These are phyloP conservation scores for Ilex paraguariensis DNA, from an alignment of 305 asterid genomes.

Conservation along the genomic window DNA sequence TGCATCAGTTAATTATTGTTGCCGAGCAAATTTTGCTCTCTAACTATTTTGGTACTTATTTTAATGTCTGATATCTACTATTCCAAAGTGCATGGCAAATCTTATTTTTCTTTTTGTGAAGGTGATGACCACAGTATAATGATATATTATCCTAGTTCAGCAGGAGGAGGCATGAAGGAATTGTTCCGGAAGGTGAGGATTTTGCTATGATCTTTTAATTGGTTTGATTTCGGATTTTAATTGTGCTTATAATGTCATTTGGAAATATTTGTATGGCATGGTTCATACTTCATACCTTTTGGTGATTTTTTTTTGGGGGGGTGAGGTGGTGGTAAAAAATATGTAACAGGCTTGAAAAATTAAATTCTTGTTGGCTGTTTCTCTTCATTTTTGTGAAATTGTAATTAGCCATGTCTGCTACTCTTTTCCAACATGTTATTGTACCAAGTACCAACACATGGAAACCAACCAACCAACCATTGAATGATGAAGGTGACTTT, in stretches of 20 bases:
- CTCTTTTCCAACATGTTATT: too few relatives aligned
- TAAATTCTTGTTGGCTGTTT: too few relatives aligned
- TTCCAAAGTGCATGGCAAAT: constrained; percentile 16
- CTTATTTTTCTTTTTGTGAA: constrained; percentile 36
- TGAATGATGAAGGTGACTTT: too few relatives aligned
- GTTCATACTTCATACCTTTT: neutral
- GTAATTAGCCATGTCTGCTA: too few relatives aligned
- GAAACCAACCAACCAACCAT: too few relatives aligned
- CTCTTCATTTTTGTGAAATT: too few relatives aligned
- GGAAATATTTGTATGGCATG: neutral
- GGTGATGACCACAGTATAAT: constrained; percentile 97
- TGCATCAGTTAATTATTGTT: neutral
- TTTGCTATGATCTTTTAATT: constrained; percentile 6
- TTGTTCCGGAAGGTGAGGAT: constrained; percentile 85
- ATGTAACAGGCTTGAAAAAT: too few relatives aligned
- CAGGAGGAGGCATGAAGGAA: constrained; percentile 99
- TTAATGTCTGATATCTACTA: too few relatives aligned
- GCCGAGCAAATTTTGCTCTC: neutral
- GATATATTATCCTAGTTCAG: constrained; percentile 98
- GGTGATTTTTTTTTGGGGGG: too few relatives aligned
- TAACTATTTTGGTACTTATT: neutral
- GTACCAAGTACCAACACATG: too few relatives aligned
- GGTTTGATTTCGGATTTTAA: neutral
- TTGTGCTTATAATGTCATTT: neutral
- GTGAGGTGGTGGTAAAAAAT: too few relatives aligned